Conservation (phyloP, 1,284 basidiomycete species). For the Inonotus hispidus region DNA sequence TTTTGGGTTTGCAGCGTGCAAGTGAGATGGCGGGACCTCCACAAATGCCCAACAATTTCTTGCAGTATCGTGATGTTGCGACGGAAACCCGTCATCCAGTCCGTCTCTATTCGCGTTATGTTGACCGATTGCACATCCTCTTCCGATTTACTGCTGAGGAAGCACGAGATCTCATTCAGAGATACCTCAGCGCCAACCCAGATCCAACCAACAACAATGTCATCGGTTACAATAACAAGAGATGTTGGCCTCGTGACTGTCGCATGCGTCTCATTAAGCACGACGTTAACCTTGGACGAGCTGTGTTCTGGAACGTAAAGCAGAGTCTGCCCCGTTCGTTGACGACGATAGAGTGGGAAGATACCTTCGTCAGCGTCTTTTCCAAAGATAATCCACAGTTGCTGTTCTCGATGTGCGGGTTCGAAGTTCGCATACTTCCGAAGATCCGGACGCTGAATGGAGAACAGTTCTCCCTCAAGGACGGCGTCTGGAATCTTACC, state of each 20-base stretch:
- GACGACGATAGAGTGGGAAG: slow-evolving; percentile 99
- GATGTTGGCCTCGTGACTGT: slow-evolving; percentile 98
- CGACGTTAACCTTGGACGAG: slow-evolving; percentile 97
- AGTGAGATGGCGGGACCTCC: slow-evolving; percentile 97
- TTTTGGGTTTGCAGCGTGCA: slow-evolving; percentile 89
- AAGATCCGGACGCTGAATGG: slow-evolving; percentile 93
- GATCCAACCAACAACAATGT: slow-evolving; percentile 99
- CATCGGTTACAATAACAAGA: slow-evolving; percentile 98
- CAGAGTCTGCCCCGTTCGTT: slow-evolving; percentile 93
- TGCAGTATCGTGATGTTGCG: slow-evolving; percentile 89
- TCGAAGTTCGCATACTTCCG: slow-evolving; percentile 95
- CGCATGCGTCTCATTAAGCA: slow-evolving; percentile 99
- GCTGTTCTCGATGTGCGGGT: slow-evolving; percentile 97
- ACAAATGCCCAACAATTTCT: slow-evolving; percentile 92
- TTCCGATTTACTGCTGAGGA: slow-evolving; percentile 99
- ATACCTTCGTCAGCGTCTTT: slow-evolving; percentile 94
- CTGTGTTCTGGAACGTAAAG: slow-evolving; percentile 99
- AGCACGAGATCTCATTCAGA: slow-evolving; percentile 94
- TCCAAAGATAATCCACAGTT: slow-evolving; percentile 98
- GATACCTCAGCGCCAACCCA: slow-evolving; percentile 94
- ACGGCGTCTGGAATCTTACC: slow-evolving; percentile 96
- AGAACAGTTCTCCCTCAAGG: slow-evolving; percentile 94
- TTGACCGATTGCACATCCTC: slow-evolving; percentile 89
- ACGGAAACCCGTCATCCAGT: slow-evolving; percentile 95
- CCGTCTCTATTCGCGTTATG: slow-evolving; percentile 91